Evolutionary conservation across 305 asterid genomes (phyloP), one percentile per base, ranked within the genome.

Genomic region (Caryopteris hybrid): DNA sequence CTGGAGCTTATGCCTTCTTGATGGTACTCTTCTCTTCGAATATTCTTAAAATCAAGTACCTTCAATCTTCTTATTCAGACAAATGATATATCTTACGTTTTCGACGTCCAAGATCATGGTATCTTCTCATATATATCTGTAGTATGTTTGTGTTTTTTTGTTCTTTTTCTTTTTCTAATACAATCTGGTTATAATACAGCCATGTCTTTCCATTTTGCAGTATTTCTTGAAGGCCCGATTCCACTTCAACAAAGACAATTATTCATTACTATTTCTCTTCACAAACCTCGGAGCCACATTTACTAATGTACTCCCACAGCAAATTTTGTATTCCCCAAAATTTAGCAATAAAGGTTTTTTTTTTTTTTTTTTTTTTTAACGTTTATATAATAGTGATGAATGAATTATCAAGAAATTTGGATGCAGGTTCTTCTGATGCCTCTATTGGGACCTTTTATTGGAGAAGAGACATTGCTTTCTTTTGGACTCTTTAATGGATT

Each of bases 181-280:
- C 33, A 6, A 18, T 58, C 8, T 12, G 11, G 18, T 47, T 8
- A n/a, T n/a, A n/a, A n/a, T n/a, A n/a, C n/a, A n/a, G n/a, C n/a
- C n/a, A n/a, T n/a, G 22, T 0, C 8, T 13, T 47, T 29, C 36
- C 9, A 5, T 74, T 6, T 29, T 67, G 80, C 82, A 82, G 87
- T 82, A 82, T 48, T 82, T 13, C 67, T 74, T 82, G 27, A 82
- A 82, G 77, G 79, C 80, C 1, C 76, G 69, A 18, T 82, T 82
- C 71, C 82, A 74, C 55, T 82, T 82, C 77, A 68, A 68, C 56
- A 79, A 82, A 43, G 79, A 82, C 70, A 80, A 82, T 46, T 79
- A 74, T 62, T 75, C 84, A 1, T 22, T 69, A 1, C 10, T 79
- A 13, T 65, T 68, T 50, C 73, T 79, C 47, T 64, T 79, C 61